Conservation (phyloP, 116 monocot genomes). For the Iris pallida region DNA sequence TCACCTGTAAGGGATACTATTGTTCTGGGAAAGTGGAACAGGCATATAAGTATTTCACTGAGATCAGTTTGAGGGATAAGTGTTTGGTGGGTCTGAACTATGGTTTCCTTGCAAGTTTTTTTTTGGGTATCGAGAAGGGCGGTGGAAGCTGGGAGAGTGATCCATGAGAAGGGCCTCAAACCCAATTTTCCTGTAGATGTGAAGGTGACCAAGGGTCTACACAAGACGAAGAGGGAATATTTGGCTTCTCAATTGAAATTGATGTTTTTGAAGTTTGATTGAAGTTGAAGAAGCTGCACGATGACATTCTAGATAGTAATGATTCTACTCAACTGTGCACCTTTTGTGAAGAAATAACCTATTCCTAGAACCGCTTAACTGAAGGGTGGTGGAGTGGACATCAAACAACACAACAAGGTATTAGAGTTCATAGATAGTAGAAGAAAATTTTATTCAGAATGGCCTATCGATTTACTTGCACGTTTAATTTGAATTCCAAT, state of each 20-base stretch:
- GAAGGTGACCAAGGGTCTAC: slow-evolving; percentile 55
- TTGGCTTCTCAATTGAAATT: slow-evolving; percentile 45
- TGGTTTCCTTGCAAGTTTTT: slow-evolving; percentile 54
- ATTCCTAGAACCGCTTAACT: too few species aligned
- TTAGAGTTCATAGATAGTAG: too few species aligned
- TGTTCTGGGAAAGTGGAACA: slow-evolving; percentile 28
- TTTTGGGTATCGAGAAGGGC: slow-evolving; percentile 28
- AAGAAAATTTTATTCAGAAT: too few species aligned
- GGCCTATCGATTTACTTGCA: too few species aligned
- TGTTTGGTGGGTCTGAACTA: slow-evolving; percentile 56
- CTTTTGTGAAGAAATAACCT: too few species aligned
- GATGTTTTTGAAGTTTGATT: slow-evolving; percentile 42
- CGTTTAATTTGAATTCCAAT: too few species aligned
- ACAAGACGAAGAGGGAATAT: slow-evolving; percentile 35
- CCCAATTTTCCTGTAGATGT: slow-evolving; percentile 67
- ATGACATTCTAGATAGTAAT: not conserved
- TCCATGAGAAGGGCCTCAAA: slow-evolving; percentile 57
- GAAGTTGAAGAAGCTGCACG: slow-evolving; percentile 7
- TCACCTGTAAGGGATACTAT: slow-evolving; percentile 64
- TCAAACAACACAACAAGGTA: too few species aligned
- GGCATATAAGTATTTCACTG: slow-evolving; percentile 57
- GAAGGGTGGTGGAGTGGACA: too few species aligned
- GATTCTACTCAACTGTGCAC: slow-evolving; percentile 12
- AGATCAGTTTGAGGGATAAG: slow-evolving; percentile 49
- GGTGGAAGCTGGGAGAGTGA: slow-evolving; percentile 50